Base-by-base conservation (phyloP, 148 eudicot species). In the Heliosperma pusillum region DNA sequence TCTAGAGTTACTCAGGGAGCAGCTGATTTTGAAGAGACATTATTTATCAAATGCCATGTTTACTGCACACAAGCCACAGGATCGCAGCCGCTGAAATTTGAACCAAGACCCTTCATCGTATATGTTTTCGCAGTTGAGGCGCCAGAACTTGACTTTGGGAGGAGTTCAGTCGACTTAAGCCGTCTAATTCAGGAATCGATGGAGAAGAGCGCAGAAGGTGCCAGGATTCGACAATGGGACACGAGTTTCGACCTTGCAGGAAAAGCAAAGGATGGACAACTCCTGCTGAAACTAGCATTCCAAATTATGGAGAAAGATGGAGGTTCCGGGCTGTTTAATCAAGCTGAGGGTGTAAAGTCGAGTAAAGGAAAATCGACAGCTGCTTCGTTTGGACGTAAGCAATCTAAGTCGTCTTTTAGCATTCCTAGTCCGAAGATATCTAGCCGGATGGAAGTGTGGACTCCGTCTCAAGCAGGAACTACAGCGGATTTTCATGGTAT, bases 301-400 rank as follows among this genome's bases (percentile, higher is more conserved):
- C 97, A 95, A 82, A 82, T 95, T 33, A 95, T 95, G 97, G 98
- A 95, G 80, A 95, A 92, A 78, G 98, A 95, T 74, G 98, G 97
- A 30, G 91, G 90, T 0, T 69, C 71, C 67, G 90, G 97, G 26
- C 79, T 94, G 69, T 91, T 88, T 65, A 87, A 74, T 71, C 91
- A 81, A 72, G 63, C 73, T 1, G 87, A 82, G 25, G 87, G 86
- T 12, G 77, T 69, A 21, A 88, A 82, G 75, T 42, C 88, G 0
- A 75, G 68, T 2, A 84, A 76, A 47, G 78, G 50, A n/a, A 79
- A 66, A 44, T 74, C 73, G 22, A 61, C 65, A 4, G 74, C 89
- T 7, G 80, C 93, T 44, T 74, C 91, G 0, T 5, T 85, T 30
- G 98, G 86, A 1, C 85, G 98, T 15, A 90, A 82, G 70, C 96